Conservation (phyloP, 345 rosid genomes). For the Geranium rotundifolium region DNA sequence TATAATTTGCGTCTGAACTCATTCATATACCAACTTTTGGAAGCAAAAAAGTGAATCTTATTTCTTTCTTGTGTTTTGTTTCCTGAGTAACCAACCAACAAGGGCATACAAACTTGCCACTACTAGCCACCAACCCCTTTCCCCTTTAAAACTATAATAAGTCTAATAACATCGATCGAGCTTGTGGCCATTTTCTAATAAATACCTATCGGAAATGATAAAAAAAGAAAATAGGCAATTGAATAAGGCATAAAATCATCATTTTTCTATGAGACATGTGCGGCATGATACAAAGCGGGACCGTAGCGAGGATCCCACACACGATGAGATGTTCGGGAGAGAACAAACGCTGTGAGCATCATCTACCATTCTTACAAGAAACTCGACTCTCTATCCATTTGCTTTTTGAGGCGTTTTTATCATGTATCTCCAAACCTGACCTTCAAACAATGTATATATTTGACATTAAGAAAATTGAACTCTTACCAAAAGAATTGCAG, state of each 20-base stretch:
- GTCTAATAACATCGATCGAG: not conserved
- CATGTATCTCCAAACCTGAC: not conserved
- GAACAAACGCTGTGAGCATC: too few relatives aligned
- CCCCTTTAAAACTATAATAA: too few relatives aligned
- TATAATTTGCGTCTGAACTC: too few relatives aligned
- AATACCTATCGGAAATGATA: slow-evolving; percentile 7
- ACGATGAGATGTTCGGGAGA: too few relatives aligned
- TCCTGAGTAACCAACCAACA: too few relatives aligned
- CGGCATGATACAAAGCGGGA: slow-evolving; percentile 30
- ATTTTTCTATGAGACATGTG: slow-evolving; percentile 36
- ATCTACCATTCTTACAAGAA: slow-evolving; percentile 22
- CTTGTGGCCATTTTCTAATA: slow-evolving; percentile 15
- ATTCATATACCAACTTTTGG: too few relatives aligned
- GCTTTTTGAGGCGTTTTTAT: not conserved
- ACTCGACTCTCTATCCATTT: slow-evolving; percentile 12
- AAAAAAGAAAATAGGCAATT: slow-evolving; percentile 1
- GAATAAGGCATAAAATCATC: slow-evolving; percentile 19
- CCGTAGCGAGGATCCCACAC: too few relatives aligned
- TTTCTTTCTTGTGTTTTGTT: too few relatives aligned
- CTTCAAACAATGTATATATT: not conserved
- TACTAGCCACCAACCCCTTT: too few relatives aligned
- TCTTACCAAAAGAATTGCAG: not conserved
- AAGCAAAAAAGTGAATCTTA: too few relatives aligned
- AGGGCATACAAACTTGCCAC: too few relatives aligned
- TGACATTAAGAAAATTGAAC: too few relatives aligned